These are phyloP conservation scores for Escallonia herrerae DNA, from an alignment of 129 eudicot genomes.

Conservation along the genomic window DNA sequence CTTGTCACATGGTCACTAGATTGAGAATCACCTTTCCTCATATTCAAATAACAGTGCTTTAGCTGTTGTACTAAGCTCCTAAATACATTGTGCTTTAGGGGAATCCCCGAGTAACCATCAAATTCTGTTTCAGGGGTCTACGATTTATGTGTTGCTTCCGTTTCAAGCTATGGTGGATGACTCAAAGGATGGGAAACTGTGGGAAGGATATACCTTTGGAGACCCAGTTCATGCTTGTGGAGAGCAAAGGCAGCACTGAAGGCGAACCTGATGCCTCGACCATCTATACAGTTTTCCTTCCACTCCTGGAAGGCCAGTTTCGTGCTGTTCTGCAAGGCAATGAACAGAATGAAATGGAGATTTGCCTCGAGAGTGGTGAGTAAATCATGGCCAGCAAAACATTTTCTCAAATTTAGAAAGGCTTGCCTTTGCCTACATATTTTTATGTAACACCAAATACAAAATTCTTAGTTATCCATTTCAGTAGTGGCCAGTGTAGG, in stretches of 20 bases:
- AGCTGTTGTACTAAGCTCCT: too few species aligned
- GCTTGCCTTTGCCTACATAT: neutral
- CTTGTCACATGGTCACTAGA: too few species aligned
- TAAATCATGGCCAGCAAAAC: constrained; percentile 13
- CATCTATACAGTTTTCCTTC: constrained; percentile 80
- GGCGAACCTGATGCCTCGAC: constrained; percentile 47
- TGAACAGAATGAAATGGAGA: constrained; percentile 76
- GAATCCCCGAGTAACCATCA: too few species aligned
- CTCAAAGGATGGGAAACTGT: constrained; percentile 89
- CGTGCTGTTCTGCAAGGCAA: constrained; percentile 96
- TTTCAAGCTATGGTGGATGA: constrained; percentile 99
- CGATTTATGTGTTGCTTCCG: constrained; percentile 88
- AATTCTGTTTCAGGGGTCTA: constrained; percentile 51
- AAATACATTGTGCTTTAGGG: too few species aligned
- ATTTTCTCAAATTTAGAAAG: neutral
- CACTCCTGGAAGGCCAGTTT: constrained; percentile 85
- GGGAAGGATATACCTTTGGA: constrained; percentile 90
- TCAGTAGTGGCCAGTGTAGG: neutral
- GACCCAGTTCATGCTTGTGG: constrained; percentile 92
- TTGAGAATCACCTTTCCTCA: too few species aligned
- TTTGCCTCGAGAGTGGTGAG: constrained; percentile 98
- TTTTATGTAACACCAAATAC: neutral
- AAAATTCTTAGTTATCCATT: neutral
- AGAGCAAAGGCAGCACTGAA: constrained; percentile 53
- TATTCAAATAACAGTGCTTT: too few species aligned